Conservation (phyloP, 768 basidiomycete genomes). For the Erythrobasidium yunnanense region DNA sequence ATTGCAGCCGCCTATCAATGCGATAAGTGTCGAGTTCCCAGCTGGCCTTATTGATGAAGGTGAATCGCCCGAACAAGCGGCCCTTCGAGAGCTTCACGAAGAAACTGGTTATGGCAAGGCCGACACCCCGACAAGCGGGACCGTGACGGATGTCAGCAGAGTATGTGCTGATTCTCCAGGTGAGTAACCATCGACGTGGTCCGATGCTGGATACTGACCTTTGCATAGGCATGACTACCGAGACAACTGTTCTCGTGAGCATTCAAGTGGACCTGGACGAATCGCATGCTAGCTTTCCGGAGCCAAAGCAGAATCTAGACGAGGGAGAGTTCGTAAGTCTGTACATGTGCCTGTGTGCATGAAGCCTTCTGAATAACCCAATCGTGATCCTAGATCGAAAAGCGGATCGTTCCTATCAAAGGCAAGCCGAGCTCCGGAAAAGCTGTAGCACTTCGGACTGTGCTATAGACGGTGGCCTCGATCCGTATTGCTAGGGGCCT, state of each 20-base stretch:
- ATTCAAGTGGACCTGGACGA: slow-evolving; percentile 54
- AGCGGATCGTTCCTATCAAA: slow-evolving; percentile 55
- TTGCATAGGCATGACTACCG: slow-evolving; percentile 74
- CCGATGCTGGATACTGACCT: too few relatives aligned
- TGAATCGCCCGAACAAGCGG: slow-evolving; percentile 68
- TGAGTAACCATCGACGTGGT: too few relatives aligned
- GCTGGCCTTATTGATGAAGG: slow-evolving; percentile 72
- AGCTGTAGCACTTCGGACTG: not conserved
- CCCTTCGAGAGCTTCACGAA: slow-evolving; percentile 78
- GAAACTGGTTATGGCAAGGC: slow-evolving; percentile 71
- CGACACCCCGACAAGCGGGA: slow-evolving; percentile 50
- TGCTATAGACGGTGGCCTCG: too few relatives aligned
- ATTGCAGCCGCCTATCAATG: slow-evolving; percentile 65
- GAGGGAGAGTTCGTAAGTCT: slow-evolving; percentile 27
- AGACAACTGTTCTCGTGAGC: slow-evolving; percentile 79
- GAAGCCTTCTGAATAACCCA: too few relatives aligned
- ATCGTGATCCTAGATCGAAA: too few relatives aligned
- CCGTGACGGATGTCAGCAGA: slow-evolving; percentile 58
- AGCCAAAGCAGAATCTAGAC: slow-evolving; percentile 65
- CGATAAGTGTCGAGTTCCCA: slow-evolving; percentile 48
- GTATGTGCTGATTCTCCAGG: slow-evolving; percentile 50
- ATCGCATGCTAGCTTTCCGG: slow-evolving; percentile 36
- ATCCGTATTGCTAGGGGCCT: too few relatives aligned
- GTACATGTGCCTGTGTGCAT: too few relatives aligned
- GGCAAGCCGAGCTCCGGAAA: slow-evolving; percentile 46